Percentiles rank a stretch among this genome's conserved stretches.
Evolutionary conservation across 2,329 filamentous ascomycete genomes (phyloP).

Genomic region (Arthroderma sp.): DNA sequence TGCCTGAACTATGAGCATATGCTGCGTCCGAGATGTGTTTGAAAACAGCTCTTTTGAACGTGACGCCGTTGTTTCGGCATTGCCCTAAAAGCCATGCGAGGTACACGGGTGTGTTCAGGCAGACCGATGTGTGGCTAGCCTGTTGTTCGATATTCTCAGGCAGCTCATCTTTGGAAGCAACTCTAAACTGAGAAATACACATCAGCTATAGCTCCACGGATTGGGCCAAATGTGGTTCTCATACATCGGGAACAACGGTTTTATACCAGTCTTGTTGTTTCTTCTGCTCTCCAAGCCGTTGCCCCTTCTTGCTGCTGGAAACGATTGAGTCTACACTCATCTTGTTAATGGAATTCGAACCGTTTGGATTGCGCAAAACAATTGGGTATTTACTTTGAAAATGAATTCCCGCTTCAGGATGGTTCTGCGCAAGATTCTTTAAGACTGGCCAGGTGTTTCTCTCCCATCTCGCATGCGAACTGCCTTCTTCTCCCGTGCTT

Average conservation of each 20-base stretch:
- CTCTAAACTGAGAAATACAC: slow-evolving; percentile 39
- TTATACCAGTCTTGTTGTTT: slow-evolving; percentile 60
- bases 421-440: slow-evolving; percentile 45
- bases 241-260: slow-evolving; percentile 54
- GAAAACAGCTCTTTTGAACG: slow-evolving; percentile 50
- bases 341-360: not conserved
- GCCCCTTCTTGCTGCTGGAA: slow-evolving; percentile 50
- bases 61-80: slow-evolving; percentile 59
- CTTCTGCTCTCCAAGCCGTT: slow-evolving; percentile 56
- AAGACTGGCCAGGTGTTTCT: slow-evolving; percentile 52
- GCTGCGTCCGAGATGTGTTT: slow-evolving; percentile 62
- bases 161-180: slow-evolving; percentile 45
- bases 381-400: slow-evolving; percentile 47
- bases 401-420: slow-evolving; percentile 68
- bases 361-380: not conserved
- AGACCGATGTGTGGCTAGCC: slow-evolving; percentile 68
- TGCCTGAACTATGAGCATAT: slow-evolving; percentile 43
- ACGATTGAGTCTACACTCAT: slow-evolving; percentile 33
- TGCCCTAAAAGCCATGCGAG: slow-evolving; percentile 73
- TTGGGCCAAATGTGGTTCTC: slow-evolving; percentile 9
- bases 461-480: slow-evolving; percentile 41
- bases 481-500: slow-evolving; percentile 29
- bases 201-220: not conserved
- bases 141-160: slow-evolving; percentile 55
- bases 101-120: slow-evolving; percentile 83